Evolutionary conservation across 2,329 filamentous ascomycete species (phyloP).

Genomic region (Coleophoma eucalyptorum): DNA sequence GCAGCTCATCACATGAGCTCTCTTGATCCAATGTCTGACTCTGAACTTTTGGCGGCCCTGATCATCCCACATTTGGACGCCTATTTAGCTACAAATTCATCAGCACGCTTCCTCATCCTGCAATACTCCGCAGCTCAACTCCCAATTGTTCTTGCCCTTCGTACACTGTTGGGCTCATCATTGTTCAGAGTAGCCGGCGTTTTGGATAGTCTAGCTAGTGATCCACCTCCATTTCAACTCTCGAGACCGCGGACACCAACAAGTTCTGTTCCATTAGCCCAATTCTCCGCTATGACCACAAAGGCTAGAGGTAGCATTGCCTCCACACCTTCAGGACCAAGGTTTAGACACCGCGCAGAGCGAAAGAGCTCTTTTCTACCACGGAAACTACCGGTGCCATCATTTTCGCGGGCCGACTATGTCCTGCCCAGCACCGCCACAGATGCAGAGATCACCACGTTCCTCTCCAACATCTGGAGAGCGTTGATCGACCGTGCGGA

Average conservation of each 20-base stretch:
- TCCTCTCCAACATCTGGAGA: slow-evolving; percentile 49
- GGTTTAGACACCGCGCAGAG: background rate
- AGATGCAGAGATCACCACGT: slow-evolving; percentile 47
- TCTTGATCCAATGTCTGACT: slow-evolving; percentile 49
- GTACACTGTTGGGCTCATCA: slow-evolving; percentile 51
- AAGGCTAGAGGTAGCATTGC: too few species aligned
- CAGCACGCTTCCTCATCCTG: slow-evolving; percentile 53
- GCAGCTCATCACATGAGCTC: slow-evolving; percentile 43
- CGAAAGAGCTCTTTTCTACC: background rate
- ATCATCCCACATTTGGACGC: slow-evolving; percentile 58
- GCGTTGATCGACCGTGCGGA: slow-evolving; percentile 40
- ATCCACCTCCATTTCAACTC: slow-evolving; percentile 15
- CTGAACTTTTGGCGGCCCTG: slow-evolving; percentile 50
- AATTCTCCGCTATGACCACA: slow-evolving; percentile 3
- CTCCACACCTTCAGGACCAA: background rate
- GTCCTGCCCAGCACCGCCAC: slow-evolving; percentile 52
- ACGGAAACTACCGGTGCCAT: slow-evolving; percentile 27
- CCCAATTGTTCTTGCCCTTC: slow-evolving; percentile 51
- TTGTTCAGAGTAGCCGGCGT: slow-evolving; percentile 57
- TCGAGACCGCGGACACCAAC: slow-evolving; percentile 8
- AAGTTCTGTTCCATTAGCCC: slow-evolving; percentile 10
- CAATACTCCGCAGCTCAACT: slow-evolving; percentile 56
- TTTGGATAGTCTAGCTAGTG: slow-evolving; percentile 28
- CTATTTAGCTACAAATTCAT: slow-evolving; percentile 49
- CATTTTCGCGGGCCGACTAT: slow-evolving; percentile 47